Evolutionary conservation across 2,329 filamentous ascomycete species (phyloP), one percentile per base, ranked within the genome.

Genomic region (Cryphonectria naterciae): DNA sequence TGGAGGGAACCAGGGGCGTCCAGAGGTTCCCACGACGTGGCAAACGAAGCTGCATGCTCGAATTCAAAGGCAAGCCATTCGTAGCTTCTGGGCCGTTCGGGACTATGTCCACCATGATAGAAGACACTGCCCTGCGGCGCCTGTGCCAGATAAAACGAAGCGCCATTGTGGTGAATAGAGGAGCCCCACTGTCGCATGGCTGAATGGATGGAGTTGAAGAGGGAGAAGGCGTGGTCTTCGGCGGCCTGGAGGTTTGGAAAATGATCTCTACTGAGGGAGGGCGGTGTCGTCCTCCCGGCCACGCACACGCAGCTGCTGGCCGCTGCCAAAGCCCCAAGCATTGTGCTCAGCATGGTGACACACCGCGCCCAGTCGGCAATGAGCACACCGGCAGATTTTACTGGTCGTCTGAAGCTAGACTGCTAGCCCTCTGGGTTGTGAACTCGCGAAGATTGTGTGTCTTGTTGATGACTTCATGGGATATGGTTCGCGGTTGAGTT

Each of bases 51-150:
- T 0, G 88, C 87, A 80, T 91, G 88, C 73, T 91, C 88, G 4
- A 88, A 85, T 76, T 91, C 88, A 74, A 90, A 91, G 0, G 88
- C 88, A 2, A 91, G 79, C 87, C 88, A 90, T 74, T 90, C 85
- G 17, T 83, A 84, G 0, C 84, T 86, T 11, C 80, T 82, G 1
- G 89, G 80, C 0, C 80, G 80, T 2, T 84, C 78, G 0, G 79
- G 72, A 4, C 74, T 78, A 5, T 73, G 73, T 0, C 82, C 85
- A 4, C 88, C 88, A 74, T 91, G 89, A 73, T 91, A 89, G 11
- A 91, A 79, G 56, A 86, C 82, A 0, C 85, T 87, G 11, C 84
- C 86, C 43, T 80, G 79, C 0, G 88, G 88, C 0, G 91, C 83
- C 0, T 80, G 84, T 7, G 86, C 88, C 0, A 88, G 78, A 76